Conservation (phyloP, 2,329 filamentous ascomycete species). For the Aspergillus fructus region DNA sequence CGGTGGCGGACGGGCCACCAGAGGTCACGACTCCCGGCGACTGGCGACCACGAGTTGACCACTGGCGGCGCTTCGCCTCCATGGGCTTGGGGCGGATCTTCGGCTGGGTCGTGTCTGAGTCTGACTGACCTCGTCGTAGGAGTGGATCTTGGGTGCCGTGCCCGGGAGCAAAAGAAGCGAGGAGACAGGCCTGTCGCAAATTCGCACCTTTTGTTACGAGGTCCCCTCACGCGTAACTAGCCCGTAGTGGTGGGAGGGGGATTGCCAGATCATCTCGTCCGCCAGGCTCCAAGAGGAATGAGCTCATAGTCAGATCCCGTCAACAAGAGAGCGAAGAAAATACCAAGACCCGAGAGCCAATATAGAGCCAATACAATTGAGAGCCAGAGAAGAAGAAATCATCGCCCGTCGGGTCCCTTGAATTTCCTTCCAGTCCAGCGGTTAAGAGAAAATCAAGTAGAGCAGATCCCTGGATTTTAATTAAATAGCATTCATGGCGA, state of each 20-base stretch:
- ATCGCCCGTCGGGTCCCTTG: not conserved
- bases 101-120: not conserved
- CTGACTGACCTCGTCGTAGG: conserved; percentile 9
- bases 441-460: conserved; percentile 8
- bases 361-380: conserved; percentile 12
- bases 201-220: not conserved
- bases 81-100: conserved; percentile 2
- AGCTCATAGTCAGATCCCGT: not conserved
- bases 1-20: conserved; percentile 14
- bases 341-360: conserved; percentile 12
- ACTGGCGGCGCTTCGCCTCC: conserved; percentile 20
- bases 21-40: conserved; percentile 4
- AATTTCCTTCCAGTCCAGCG: conserved; percentile 9
- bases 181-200: not conserved
- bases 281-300: not conserved
- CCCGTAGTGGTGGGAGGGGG: not conserved
- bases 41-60: not conserved
- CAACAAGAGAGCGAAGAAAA: not conserved
- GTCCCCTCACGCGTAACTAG: not conserved
- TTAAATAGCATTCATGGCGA: not conserved
- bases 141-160: conserved; percentile 21
- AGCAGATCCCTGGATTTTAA: conserved; percentile 14
- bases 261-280: not conserved
- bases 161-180: conserved; percentile 10
- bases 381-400: conserved; percentile 7